Percentiles rank a stretch among this genome's conserved stretches.
Evolutionary conservation across 805 yeast species (phyloP).

Genomic region (Saccharomycopsis lassenensis): DNA sequence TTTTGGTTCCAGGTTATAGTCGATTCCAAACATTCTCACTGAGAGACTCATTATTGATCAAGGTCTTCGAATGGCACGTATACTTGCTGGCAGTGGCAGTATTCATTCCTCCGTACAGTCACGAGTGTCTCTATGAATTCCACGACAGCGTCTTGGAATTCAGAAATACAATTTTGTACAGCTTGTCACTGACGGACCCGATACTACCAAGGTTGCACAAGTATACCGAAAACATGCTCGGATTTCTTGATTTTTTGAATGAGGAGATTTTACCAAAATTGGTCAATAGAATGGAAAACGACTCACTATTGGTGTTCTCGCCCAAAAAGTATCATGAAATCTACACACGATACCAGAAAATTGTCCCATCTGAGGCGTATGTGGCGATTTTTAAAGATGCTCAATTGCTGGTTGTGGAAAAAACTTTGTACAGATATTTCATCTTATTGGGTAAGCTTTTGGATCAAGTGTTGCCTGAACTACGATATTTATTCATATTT

Average conservation of each 20-base stretch:
- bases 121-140: conserved; percentile 10
- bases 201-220: neutral
- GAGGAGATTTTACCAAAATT: conserved; percentile 8
- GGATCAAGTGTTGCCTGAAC: conserved; percentile 14
- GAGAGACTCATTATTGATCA: conserved; percentile 11
- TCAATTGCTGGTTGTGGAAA: conserved; percentile 5
- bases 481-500: conserved; percentile 8
- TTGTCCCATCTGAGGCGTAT: conserved; percentile 9
- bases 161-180: too few species aligned
- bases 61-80: conserved; percentile 17
- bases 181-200: neutral
- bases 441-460: conserved; percentile 7
- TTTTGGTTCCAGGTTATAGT: conserved; percentile 8
- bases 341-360: conserved; percentile 1
- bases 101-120: conserved; percentile 12
- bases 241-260: conserved; percentile 4
- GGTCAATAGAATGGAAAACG: neutral
- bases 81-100: conserved; percentile 6
- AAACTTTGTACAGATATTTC: conserved; percentile 10
- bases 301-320: too few species aligned
- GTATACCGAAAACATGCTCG: conserved; percentile 6
- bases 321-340: conserved; percentile 9
- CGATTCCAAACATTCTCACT: conserved; percentile 4
- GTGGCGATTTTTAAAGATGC: neutral
- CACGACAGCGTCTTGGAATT: conserved; percentile 4